phyloP scores from a whole-genome alignment of 345 rosid genomes.

The Zanthoxylum bungeanum region DNA sequence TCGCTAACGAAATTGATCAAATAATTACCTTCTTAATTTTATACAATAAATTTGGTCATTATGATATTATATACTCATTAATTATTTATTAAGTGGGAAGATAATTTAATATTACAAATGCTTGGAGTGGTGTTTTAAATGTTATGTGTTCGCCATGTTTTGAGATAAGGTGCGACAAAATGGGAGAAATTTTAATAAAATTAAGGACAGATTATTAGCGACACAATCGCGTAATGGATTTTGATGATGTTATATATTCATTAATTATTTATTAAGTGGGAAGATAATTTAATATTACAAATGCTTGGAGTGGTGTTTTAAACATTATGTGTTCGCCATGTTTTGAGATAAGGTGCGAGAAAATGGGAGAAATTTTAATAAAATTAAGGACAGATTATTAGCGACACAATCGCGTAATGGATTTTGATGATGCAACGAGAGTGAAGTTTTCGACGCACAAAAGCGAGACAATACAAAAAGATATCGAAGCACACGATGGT shows the following conservation, averaged over 20 bases:
- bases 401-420: neutral
- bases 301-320: neutral
- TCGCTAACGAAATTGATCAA: neutral
- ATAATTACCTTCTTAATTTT: too few species aligned
- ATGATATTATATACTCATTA: neutral
- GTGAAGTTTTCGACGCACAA: too few species aligned
- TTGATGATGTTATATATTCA: too few species aligned
- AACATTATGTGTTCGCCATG: neutral
- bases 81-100: neutral
- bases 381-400: neutral
- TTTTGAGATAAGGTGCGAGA: neutral
- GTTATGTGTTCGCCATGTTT: neutral
- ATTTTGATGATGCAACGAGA: too few species aligned
- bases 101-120: neutral
- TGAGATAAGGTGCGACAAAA: neutral
- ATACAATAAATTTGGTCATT: neutral
- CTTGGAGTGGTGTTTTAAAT: neutral
- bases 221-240: neutral
- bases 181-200: neutral
- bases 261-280: too few species aligned
- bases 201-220: neutral
- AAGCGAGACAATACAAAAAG: too few species aligned
- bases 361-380: neutral
- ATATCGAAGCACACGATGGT: too few species aligned
- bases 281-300: neutral